A percentile compares a stretch with the other conserved stretches of the same genome.
phyloP scores from a whole-genome alignment of 176 grass and related monocot species.

The Hordeum vulgare region MorexV3_pseudomolecules_assembly NC_058523.1:317557795-317558294 shows the following conservation, averaged over 20 bases:
- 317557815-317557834: conserved; percentile 78
- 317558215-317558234: background rate
- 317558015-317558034: background rate
- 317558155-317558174: background rate
- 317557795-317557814: conserved; percentile 91
- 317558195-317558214: background rate
- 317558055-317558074: background rate
- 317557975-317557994: conserved; percentile 14
- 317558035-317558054: conserved; percentile 5
- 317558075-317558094: background rate
- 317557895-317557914: conserved; percentile 94
- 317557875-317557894: conserved; percentile 75
- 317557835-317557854: conserved; percentile 88
- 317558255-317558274: background rate
- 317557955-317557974: background rate
- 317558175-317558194: background rate
- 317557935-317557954: background rate
- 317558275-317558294: background rate
- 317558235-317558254: background rate
- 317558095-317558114: background rate
- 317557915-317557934: conserved; percentile 62
- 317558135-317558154: background rate
- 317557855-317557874: conserved; percentile 88
- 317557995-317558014: background rate
- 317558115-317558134: background rate